Percentiles rank a stretch among this genome's conserved stretches.
These are phyloP conservation scores for Colletotrichum higginsianum DNA, from an alignment of 2,329 filamentous ascomycete species.

Conservation along the genomic window DNA sequence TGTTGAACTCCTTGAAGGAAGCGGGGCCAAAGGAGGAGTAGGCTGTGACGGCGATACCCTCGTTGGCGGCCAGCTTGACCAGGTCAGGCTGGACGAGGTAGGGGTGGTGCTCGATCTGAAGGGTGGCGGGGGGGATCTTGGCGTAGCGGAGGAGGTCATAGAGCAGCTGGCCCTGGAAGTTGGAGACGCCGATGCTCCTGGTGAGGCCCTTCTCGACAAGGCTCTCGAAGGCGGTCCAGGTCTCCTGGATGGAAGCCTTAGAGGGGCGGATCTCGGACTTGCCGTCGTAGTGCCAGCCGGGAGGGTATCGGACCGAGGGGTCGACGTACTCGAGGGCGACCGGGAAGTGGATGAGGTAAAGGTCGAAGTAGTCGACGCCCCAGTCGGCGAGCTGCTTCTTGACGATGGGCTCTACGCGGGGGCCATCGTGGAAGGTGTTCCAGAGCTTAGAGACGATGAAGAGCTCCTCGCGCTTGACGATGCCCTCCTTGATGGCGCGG, in stretches of 20 bases:
- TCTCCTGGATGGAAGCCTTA: constrained; percentile 83
- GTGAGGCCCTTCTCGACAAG: constrained; percentile 79
- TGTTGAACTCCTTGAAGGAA: constrained; percentile 83
- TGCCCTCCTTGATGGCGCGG: constrained; percentile 84
- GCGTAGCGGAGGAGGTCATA: constrained; percentile 87
- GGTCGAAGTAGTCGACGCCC: constrained; percentile 90
- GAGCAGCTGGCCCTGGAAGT: constrained; percentile 84
- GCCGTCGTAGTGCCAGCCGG: constrained; percentile 80
- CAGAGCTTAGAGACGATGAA: constrained; percentile 96
- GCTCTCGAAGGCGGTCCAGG: constrained; percentile 85
- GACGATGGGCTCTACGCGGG: constrained; percentile 82
- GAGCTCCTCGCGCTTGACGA: constrained; percentile 88
- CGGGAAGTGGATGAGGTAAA: constrained; percentile 92
- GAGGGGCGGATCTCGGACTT: constrained; percentile 72
- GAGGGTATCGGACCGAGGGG: constrained; percentile 83
- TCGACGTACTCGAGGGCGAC: constrained; percentile 89
- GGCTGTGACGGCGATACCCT: constrained; percentile 83
- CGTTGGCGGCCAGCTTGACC: constrained; percentile 76
- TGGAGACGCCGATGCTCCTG: constrained; percentile 84
- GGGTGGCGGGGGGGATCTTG: constrained; percentile 79
- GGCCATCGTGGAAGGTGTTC: constrained; percentile 90
- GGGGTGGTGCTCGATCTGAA: constrained; percentile 93
- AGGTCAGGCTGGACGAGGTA: constrained; percentile 85
- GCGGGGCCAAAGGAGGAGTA: constrained; percentile 89
- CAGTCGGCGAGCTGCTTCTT: constrained; percentile 86